phyloP scores from a whole-genome alignment of 768 basidiomycete species.

The Cyathus striatus region DNA sequence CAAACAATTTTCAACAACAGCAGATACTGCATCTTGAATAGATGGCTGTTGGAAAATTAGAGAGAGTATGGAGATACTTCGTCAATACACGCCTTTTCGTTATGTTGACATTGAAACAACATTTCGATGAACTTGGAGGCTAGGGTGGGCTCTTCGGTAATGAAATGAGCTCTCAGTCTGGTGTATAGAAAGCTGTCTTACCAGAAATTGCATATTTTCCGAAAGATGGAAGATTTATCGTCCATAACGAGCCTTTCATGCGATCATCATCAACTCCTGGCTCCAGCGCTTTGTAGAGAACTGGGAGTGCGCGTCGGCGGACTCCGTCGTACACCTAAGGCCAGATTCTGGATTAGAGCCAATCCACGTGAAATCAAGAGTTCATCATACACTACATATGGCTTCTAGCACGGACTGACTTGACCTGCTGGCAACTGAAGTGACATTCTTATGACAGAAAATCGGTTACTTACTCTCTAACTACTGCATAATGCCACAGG shows the following conservation, averaged over 20 bases:
- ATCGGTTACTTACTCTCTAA: constrained; percentile 43
- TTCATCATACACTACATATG: constrained; percentile 27
- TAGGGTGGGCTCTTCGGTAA: constrained; percentile 61
- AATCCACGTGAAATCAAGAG: constrained; percentile 27
- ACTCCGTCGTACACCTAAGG: constrained; percentile 64
- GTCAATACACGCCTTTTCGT: constrained; percentile 60
- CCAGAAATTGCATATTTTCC: constrained; percentile 52
- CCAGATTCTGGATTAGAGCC: background rate
- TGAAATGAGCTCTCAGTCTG: constrained; percentile 11
- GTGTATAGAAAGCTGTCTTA: constrained; percentile 12
- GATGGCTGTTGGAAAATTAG: constrained; percentile 44
- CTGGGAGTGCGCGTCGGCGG: constrained; percentile 54
- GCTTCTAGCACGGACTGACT: constrained; percentile 46
- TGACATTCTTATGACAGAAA: too few relatives aligned
- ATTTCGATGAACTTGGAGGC: constrained; percentile 52
- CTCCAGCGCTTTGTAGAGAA: constrained; percentile 50
- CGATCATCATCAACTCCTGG: constrained; percentile 79
- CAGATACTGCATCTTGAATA: constrained; percentile 66
- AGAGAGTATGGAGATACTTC: background rate
- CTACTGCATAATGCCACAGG: constrained; percentile 67
- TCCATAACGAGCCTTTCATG: constrained; percentile 91
- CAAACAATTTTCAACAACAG: constrained; percentile 60
- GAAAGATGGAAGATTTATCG: constrained; percentile 59
- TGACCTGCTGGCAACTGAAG: too few relatives aligned
- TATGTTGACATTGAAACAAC: constrained; percentile 71